Conservation (phyloP, 768 basidiomycete genomes). For the Boletus pseudopeckii region DNA sequence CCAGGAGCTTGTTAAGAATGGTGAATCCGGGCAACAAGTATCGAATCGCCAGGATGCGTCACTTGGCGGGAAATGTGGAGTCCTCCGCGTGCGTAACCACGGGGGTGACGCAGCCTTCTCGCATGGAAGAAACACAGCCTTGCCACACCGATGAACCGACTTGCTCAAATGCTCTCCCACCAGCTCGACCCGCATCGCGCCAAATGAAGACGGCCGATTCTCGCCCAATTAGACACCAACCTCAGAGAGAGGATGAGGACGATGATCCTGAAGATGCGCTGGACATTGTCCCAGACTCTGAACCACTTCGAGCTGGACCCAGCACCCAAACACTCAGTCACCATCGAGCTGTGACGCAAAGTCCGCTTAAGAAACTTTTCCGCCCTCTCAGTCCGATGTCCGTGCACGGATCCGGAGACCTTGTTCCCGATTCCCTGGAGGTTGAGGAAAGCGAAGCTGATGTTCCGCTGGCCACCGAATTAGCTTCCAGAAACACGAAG, state of each 20-base stretch:
- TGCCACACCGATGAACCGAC: background rate
- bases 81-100: conserved; percentile 14
- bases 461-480: conserved; percentile 41
- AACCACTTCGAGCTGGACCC: conserved; percentile 40
- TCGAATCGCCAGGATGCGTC: conserved; percentile 27
- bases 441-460: conserved; percentile 35
- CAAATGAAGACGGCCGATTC: background rate
- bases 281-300: conserved; percentile 64
- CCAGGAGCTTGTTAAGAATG: conserved; percentile 31
- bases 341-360: background rate
- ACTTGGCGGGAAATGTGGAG: conserved; percentile 19
- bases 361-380: conserved; percentile 16
- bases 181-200: background rate
- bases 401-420: conserved; percentile 22
- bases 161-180: background rate
- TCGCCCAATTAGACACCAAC: background rate
- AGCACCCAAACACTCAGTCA: conserved; percentile 8
- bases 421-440: conserved; percentile 28
- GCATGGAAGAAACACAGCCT: conserved; percentile 18
- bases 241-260: background rate
- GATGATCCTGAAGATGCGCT: conserved; percentile 34
- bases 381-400: conserved; percentile 24
- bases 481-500: conserved; percentile 20
- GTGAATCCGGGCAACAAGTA: conserved; percentile 34
- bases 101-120: conserved; percentile 17